Conservation (phyloP, 164 flowering plant genomes). For the Magnolia changhungtana region DNA sequence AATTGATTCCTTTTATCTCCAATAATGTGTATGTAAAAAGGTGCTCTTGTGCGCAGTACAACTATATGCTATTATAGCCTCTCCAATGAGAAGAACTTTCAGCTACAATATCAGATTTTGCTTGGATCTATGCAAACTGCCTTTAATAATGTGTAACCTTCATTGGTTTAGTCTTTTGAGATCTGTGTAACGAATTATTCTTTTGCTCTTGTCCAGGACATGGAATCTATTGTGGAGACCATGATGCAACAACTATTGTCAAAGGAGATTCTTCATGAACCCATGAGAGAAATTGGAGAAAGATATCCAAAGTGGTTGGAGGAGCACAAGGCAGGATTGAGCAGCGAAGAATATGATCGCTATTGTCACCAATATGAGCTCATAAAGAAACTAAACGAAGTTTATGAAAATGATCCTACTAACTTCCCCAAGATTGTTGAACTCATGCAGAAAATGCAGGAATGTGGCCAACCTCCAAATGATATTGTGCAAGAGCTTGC, state of each 20-base stretch:
- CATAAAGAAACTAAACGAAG: slow-evolving; percentile 64
- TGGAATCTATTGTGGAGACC: slow-evolving; percentile 95
- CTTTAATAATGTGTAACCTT: background rate
- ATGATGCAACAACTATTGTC: slow-evolving; percentile 99
- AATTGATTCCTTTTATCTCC: too few relatives aligned
- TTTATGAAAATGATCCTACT: slow-evolving; percentile 71
- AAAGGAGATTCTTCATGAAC: slow-evolving; percentile 91
- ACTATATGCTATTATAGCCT: too few relatives aligned
- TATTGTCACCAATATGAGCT: slow-evolving; percentile 64
- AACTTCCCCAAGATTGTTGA: slow-evolving; percentile 85
- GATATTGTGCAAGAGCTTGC: slow-evolving; percentile 91
- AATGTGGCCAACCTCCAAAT: slow-evolving; percentile 97
- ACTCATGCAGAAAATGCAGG: slow-evolving; percentile 99
- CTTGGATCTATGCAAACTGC: background rate
- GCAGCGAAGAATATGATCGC: slow-evolving; percentile 71
- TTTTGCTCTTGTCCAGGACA: slow-evolving; percentile 47
- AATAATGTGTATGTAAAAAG: too few relatives aligned
- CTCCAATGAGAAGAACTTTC: too few relatives aligned
- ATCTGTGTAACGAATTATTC: slow-evolving; percentile 1
- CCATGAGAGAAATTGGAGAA: slow-evolving; percentile 97
- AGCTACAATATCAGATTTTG: background rate
- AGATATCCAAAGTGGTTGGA: slow-evolving; percentile 95
- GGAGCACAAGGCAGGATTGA: slow-evolving; percentile 58
- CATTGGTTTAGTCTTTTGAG: background rate
- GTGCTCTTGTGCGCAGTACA: too few relatives aligned